Base-by-base conservation (phyloP, 371 early-diverging fungal species). In the Mortierella sp. region DNA sequence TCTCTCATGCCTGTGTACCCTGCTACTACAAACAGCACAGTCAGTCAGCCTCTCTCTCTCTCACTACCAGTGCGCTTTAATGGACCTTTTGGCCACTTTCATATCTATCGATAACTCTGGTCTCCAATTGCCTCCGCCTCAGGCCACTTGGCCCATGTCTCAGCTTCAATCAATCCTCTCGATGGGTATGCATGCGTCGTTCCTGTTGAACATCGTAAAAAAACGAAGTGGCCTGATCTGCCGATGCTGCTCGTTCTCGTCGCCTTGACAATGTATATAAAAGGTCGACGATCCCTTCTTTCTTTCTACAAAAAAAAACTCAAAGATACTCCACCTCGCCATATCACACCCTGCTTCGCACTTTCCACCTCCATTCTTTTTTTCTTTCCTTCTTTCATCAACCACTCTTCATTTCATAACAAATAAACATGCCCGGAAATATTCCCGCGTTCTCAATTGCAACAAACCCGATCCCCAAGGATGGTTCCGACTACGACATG, bases 401-500 rank as follows among this genome's bases (percentile, higher is more conserved):
- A 46, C 32, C 55, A 55, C 55, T 24, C 18, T 8, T 3, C 43
- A 51, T 35, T 3, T 35, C n/a, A 58, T 7, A 58, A 44, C 21
- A 21, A 21, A 58, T 29, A 35, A 48, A 0, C 35, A 77, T 77
- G 77, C 77, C 77, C 29, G 77, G 77, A 58, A 77, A 72, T 44
- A 46, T 43, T 8, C 41, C 24, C 21, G 41, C 74, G 18, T 76
- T 70, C 10, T 46, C 79, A 14, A 51, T 83, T 70, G 83, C 83
- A 7, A 73, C 83, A 3, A 18, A 21, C 14, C 83, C 83, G 27
- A 63, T 79, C 21, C 83, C 83, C 27, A 44, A 55, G 41, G 43
- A 44, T 32, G 83, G 79, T 18, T 76, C 83, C 32, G 63, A 91
- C 73, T 95, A 90, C 68, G 96, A 96, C 84, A 88, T 96, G 72